phyloP scores from a whole-genome alignment of 768 basidiomycete genomes.

The Hygrophorus russula region DNA sequence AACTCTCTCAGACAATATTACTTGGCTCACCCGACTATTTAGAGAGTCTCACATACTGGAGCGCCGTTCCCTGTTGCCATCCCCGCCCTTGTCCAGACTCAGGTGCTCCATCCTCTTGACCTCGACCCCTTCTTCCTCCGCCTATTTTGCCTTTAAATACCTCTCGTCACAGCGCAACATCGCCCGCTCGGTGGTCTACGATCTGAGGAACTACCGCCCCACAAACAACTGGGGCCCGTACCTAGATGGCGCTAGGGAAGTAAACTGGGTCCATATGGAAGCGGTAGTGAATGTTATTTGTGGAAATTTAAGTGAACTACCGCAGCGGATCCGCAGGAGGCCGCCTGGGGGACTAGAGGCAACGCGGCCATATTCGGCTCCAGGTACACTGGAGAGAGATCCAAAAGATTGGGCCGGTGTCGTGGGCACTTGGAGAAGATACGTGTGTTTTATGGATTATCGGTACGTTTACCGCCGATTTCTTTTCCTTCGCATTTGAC shows the following conservation, averaged over 20 bases:
- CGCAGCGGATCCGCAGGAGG: conserved; percentile 22
- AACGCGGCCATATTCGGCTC: conserved; percentile 43
- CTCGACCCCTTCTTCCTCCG: conserved; percentile 35
- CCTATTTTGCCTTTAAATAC: conserved; percentile 21
- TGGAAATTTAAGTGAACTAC: conserved; percentile 39
- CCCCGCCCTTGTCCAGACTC: conserved; percentile 7
- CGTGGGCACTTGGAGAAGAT: conserved; percentile 64
- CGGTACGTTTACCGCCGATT: conserved; percentile 25
- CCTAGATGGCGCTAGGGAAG: conserved; percentile 19
- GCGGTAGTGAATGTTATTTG: conserved; percentile 43
- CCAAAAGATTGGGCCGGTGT: conserved; percentile 63
- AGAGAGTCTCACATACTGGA: conserved; percentile 26
- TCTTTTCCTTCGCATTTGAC: neutral
- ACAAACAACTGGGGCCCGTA: conserved; percentile 54
- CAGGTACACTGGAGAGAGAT: conserved; percentile 19
- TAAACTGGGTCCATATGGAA: conserved; percentile 58
- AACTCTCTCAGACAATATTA: conserved; percentile 27
- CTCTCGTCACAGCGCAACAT: conserved; percentile 26
- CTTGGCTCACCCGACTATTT: conserved; percentile 35
- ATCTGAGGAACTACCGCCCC: conserved; percentile 45
- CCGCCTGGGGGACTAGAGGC: conserved; percentile 44
- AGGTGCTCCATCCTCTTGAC: conserved; percentile 31
- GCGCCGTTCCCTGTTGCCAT: conserved; percentile 2
- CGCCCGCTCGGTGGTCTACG: conserved; percentile 52
- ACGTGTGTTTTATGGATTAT: conserved; percentile 74